Conservation (phyloP, 345 rosid species). For the Euphorbia pulcherrima region DNA sequence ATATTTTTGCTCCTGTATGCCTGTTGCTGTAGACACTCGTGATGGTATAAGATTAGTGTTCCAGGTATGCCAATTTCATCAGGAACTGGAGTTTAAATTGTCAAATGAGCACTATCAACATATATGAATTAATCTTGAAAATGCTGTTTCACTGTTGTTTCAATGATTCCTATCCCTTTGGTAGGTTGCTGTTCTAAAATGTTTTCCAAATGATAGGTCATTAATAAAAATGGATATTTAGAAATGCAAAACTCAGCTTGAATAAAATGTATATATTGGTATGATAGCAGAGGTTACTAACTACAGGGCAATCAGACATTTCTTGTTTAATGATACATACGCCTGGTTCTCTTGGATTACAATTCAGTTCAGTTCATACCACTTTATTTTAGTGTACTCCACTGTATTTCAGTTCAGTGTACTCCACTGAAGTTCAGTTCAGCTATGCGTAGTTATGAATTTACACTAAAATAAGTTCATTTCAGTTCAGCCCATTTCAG, state of each 20-base stretch:
- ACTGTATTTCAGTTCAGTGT: no score
- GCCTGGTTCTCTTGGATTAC: no score
- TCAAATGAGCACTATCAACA: not conserved
- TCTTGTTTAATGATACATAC: not conserved
- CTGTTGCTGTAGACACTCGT: constrained; percentile 85
- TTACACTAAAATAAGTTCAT: no score
- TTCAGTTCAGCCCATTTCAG: no score
- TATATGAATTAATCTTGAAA: not conserved
- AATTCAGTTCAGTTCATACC: no score
- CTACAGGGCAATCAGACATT: not conserved
- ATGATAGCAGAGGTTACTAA: not conserved
- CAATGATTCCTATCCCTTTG: not conserved
- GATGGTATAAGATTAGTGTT: constrained; percentile 86
- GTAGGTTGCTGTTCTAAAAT: not conserved
- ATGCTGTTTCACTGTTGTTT: not conserved
- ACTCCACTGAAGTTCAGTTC: no score
- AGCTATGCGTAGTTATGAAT: no score
- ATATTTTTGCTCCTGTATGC: constrained; percentile 80
- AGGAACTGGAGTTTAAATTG: not conserved
- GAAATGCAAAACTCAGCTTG: not conserved
- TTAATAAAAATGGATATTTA: not conserved
- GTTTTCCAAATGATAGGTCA: not conserved
- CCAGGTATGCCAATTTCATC: constrained; percentile 47
- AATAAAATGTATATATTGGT: not conserved
- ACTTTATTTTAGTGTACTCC: no score